Base-by-base conservation (phyloP, 2,329 filamentous ascomycete species). In the Dothiorella sarmentorum region DNA sequence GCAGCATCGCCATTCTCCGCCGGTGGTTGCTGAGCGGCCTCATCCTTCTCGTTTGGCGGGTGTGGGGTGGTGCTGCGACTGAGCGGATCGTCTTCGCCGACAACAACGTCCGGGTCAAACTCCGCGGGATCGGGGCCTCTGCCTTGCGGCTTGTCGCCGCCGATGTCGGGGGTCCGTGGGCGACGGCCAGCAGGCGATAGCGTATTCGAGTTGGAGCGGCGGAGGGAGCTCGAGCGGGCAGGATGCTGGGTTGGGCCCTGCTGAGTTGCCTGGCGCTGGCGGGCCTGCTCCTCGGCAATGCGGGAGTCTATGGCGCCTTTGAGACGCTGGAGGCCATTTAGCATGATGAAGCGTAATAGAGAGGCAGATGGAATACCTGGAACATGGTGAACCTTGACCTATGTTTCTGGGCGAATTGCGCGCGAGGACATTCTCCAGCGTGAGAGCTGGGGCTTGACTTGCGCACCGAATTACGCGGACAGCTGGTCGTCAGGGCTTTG, bases 261-360 rank as follows among this genome's bases (percentile, higher is more conserved):
- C 67, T 38, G 76, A 66, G 52, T 60, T 9, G 65, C 62, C 56
- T 78, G 74, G 68, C 83, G 83, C 70, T 91, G 88, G 60, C 90
- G 88, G 60, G 90, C 89, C 75, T 96, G 90, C 76, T 97, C 92
- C 76, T 96, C 91, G 68, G 91, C 89, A 68, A 97, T 94, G 68
- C 88, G 88, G 67, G 86, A 86, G 72, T 96, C 90, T 72, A 96
- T 91, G 61, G 88, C 89, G 68, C 88, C 89, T 77, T 90, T 89
- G 66, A 96, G 80, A 79, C 89, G 85, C 89, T 94, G 58, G 4
- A 29, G 24, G 13, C 22, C 24, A 37, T 56, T 56, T 13, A 59
- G 47, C 56, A 58, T 18, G 38, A 18, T 10, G 47, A 35, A 44
- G 35, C 24, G 26, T 26, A 37, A 6, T 47, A 15, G 18, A 18